Base-by-base conservation (phyloP, 169 alveolate species). In the Perkinsus olseni region DNA sequence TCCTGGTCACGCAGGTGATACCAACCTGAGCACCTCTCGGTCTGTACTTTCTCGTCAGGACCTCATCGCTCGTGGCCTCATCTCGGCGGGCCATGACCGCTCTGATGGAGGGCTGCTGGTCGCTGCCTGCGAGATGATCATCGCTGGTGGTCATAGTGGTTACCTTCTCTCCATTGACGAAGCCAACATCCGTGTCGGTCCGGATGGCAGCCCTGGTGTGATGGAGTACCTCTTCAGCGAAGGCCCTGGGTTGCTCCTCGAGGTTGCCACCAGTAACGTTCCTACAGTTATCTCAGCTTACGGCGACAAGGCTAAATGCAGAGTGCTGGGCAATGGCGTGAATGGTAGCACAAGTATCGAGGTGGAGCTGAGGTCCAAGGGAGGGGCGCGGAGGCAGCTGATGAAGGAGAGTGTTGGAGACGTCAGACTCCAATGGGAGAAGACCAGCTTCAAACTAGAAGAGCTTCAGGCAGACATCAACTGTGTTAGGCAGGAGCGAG, bases 81-180 rank as follows among this genome's bases (percentile, higher is more conserved):
- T 92, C 39, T n/a, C 74, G 0, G 91, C 93, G 13, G 93, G 74
- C 62, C 93, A 92, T 74, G 93, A 92, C 91, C 38, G 74, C 11
- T 92, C 93, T 10, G 93, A 92, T 38, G 93, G 93, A 3, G 93
- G 93, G 38, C 39, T 92, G 38, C 28, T 92, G n/a, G 40, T 39
- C 51, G 28, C 51, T 8, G 38, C 74, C n/a, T 38, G 62, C 62
- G 93, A 92, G 93, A 92, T 92, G 93, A 13, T 38, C 24, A 48
- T 92, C 20, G 91, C 91, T 8, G 93, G 93, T 36, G 74, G 74
- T 28, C 91, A 24, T 31, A 13, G 91, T 74, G 36, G 91, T 34
- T 21, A 39, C 38, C 93, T 31, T 50, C 74, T 34, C 38, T 17
- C 38, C 38, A 48, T 34, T 6, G 74, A 28, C 36, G 39, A 48